phyloP scores from a whole-genome alignment of 192 early-diverging fungal species.

The Linnemannia schmuckeri region DNA sequence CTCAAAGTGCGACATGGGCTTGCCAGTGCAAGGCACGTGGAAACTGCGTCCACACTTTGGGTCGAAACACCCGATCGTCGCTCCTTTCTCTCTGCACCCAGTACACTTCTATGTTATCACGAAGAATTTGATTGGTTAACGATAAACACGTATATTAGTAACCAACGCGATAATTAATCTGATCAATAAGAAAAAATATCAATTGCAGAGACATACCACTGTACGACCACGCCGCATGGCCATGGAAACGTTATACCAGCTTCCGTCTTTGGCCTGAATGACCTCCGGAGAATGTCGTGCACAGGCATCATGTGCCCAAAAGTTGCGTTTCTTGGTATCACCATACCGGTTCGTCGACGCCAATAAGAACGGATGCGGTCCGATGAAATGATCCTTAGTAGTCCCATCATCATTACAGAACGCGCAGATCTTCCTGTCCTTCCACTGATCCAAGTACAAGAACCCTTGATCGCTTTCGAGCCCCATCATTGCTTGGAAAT shows the following conservation, averaged over 20 bases:
- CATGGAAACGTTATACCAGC: slow-evolving; percentile 89
- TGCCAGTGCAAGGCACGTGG: slow-evolving; percentile 85
- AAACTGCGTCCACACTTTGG: slow-evolving; percentile 85
- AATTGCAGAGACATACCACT: slow-evolving; percentile 63
- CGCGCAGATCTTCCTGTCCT: slow-evolving; percentile 68
- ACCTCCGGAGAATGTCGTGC: slow-evolving; percentile 91
- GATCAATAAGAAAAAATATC: background rate
- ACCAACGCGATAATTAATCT: no score
- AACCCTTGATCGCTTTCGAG: slow-evolving; percentile 64
- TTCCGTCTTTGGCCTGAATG: slow-evolving; percentile 70
- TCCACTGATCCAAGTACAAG: slow-evolving; percentile 64
- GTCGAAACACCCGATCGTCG: slow-evolving; percentile 91
- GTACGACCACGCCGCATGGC: slow-evolving; percentile 81
- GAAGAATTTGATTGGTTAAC: no score
- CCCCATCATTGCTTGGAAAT: slow-evolving; percentile 41
- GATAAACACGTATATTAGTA: no score
- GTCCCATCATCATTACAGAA: slow-evolving; percentile 78
- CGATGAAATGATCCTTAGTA: slow-evolving; percentile 68
- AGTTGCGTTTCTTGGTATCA: slow-evolving; percentile 62
- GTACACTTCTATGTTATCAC: slow-evolving; percentile 68
- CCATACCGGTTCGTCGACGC: slow-evolving; percentile 66
- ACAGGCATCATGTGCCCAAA: slow-evolving; percentile 91
- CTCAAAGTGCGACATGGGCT: slow-evolving; percentile 77
- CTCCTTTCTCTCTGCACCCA: slow-evolving; percentile 83
- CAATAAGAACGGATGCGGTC: slow-evolving; percentile 73